phyloP scores from a whole-genome alignment of 1,139 yeast species.

The Kodamaea sp. region DNA sequence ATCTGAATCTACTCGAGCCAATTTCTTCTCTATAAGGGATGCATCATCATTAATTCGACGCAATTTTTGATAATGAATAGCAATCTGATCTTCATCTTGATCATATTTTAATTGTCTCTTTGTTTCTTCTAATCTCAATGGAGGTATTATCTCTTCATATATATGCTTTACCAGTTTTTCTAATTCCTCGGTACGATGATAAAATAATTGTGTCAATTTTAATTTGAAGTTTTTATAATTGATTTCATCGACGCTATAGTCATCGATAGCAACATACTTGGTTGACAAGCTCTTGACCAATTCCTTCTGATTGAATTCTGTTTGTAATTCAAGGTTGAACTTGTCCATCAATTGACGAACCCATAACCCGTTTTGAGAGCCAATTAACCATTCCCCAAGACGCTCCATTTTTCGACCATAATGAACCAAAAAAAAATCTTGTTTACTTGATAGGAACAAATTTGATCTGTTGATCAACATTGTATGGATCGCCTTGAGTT shows the following conservation, averaged over 20 bases:
- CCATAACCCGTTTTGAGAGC: constrained; percentile 12
- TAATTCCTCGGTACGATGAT: constrained; percentile 33
- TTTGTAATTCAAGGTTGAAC: constrained; percentile 15
- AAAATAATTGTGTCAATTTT: constrained; percentile 39
- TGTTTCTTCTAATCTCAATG: constrained; percentile 43
- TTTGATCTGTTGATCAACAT: constrained; percentile 30
- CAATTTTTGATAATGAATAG: constrained; percentile 42
- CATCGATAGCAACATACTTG: neutral
- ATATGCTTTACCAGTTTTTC: constrained; percentile 19
- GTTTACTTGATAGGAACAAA: constrained; percentile 16
- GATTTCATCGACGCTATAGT: constrained; percentile 5
- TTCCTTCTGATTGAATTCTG: no score
- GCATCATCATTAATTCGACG: constrained; percentile 50
- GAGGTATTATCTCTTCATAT: constrained; percentile 19
- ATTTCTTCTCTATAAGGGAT: constrained; percentile 43
- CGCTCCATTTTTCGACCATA: constrained; percentile 30
- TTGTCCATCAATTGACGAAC: constrained; percentile 12
- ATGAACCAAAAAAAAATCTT: constrained; percentile 20
- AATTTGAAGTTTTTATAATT: constrained; percentile 38
- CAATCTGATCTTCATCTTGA: constrained; percentile 45
- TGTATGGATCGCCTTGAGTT: constrained; percentile 27
- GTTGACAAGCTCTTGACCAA: no score
- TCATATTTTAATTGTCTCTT: constrained; percentile 50
- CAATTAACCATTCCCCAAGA: constrained; percentile 26
- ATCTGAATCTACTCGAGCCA: constrained; percentile 40